phyloP scores from a whole-genome alignment of 768 basidiomycete species.

The Dioszegia aurantiaca region DNA sequence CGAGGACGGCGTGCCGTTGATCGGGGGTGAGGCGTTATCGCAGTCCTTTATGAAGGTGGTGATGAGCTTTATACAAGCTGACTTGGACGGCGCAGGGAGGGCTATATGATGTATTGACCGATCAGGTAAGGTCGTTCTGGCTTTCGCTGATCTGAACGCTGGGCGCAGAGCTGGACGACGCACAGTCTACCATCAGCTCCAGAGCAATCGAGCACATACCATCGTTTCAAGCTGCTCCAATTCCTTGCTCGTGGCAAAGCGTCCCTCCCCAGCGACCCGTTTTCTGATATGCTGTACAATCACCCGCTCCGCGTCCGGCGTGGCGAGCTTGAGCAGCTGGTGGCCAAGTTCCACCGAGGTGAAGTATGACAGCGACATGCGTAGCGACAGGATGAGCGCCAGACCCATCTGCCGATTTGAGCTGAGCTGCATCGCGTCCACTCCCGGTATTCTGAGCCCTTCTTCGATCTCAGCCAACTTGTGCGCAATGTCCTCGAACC shows the following conservation, averaged over 20 bases:
- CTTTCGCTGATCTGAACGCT: constrained; percentile 46
- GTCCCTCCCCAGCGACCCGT: constrained; percentile 42
- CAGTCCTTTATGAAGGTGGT: constrained; percentile 29
- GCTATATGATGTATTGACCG: constrained; percentile 32
- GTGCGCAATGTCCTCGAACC: constrained; percentile 40
- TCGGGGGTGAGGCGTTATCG: constrained; percentile 16
- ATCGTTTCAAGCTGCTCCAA: constrained; percentile 41
- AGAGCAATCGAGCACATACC: constrained; percentile 23
- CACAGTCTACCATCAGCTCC: background rate
- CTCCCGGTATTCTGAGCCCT: constrained; percentile 20
- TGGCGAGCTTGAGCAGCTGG: constrained; percentile 34
- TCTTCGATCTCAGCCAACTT: constrained; percentile 41
- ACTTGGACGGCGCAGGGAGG: constrained; percentile 47
- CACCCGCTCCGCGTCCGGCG: constrained; percentile 42
- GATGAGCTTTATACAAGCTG: constrained; percentile 39
- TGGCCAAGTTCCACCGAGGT: constrained; percentile 36
- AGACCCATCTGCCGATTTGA: constrained; percentile 35
- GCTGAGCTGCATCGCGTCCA: constrained; percentile 11
- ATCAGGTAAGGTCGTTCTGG: constrained; percentile 34
- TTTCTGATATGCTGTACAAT: constrained; percentile 45
- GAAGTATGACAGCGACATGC: constrained; percentile 48
- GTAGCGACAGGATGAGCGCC: constrained; percentile 40
- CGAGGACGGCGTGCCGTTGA: background rate
- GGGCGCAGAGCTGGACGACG: constrained; percentile 38
- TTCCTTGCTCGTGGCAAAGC: constrained; percentile 43